These are phyloP conservation scores for Pleoardoris graminearum DNA, from an alignment of 2,329 filamentous ascomycete genomes.

Conservation along the genomic window DNA sequence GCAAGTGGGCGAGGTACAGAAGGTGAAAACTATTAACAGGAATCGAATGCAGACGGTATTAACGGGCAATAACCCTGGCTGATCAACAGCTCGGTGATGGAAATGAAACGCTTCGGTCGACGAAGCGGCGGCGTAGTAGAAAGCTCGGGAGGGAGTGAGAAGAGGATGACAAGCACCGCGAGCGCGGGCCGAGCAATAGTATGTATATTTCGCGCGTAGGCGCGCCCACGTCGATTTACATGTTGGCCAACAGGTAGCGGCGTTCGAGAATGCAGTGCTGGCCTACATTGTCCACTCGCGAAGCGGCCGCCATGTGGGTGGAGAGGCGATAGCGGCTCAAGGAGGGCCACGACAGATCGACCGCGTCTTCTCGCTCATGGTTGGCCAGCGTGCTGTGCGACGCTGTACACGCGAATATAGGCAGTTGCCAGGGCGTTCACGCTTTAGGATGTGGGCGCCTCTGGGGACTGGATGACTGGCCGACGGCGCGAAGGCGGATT, in stretches of 20 bases:
- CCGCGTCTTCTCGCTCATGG: conserved; percentile 23
- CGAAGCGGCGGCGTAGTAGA: conserved; percentile 42
- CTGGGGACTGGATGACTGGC: conserved; percentile 8
- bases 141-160: conserved; percentile 36
- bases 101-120: conserved; percentile 51
- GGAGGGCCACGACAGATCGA: conserved; percentile 40
- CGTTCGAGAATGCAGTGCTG: conserved; percentile 33
- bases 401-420: conserved; percentile 19
- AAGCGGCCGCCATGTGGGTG: conserved; percentile 22
- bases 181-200: conserved; percentile 29
- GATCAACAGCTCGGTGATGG: conserved; percentile 51
- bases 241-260: conserved; percentile 33
- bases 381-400: conserved; percentile 30
- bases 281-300: conserved; percentile 38
- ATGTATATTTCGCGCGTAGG: conserved; percentile 43
- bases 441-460: conserved; percentile 30
- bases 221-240: conserved; percentile 30
- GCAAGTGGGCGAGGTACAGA: conserved; percentile 23
- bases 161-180: conserved; percentile 40
- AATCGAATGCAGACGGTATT: conserved; percentile 32
- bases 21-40: conserved; percentile 30
- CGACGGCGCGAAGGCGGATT: conserved; percentile 33
- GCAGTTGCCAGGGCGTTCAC: conserved; percentile 22
- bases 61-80: conserved; percentile 44
- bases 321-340: conserved; percentile 40